Evolutionary conservation across 1,139 yeast genomes (phyloP).

Genomic region (Yamadazyma conglobata): DNA sequence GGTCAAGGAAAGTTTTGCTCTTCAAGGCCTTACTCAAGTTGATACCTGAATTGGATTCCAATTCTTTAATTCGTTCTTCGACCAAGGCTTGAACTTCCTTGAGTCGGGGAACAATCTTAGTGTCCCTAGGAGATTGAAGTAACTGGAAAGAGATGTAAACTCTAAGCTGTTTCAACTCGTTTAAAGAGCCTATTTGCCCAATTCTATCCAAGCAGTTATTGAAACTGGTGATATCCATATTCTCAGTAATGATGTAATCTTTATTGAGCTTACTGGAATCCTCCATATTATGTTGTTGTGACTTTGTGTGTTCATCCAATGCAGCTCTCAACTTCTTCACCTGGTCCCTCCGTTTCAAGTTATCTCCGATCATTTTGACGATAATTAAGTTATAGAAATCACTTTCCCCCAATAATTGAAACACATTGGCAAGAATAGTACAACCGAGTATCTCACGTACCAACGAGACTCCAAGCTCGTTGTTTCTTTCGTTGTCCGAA

Average conservation of each 20-base stretch:
- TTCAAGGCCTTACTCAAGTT: constrained; percentile 9
- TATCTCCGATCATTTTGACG: constrained; percentile 58
- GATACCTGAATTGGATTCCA: constrained; percentile 10
- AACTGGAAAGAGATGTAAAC: constrained; percentile 19
- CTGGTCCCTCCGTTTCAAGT: constrained; percentile 70
- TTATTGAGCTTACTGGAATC: constrained; percentile 8
- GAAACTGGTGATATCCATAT: constrained; percentile 34
- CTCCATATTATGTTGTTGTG: constrained; percentile 2
- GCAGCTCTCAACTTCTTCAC: constrained; percentile 72
- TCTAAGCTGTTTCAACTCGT: constrained; percentile 23
- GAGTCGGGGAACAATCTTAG: constrained; percentile 10
- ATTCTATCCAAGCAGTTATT: constrained; percentile 38
- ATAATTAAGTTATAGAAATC: constrained; percentile 73
- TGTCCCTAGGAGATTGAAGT: constrained; percentile 10
- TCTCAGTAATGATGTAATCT: constrained; percentile 17
- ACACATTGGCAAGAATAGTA: constrained; percentile 43
- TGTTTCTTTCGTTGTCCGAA: constrained; percentile 45
- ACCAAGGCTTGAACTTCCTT: constrained; percentile 14
- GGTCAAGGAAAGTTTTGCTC: constrained; percentile 20
- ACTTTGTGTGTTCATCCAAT: constrained; percentile 59
- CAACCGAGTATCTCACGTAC: constrained; percentile 63
- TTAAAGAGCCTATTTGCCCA: constrained; percentile 14
- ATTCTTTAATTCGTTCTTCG: constrained; percentile 9
- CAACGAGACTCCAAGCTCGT: constrained; percentile 48
- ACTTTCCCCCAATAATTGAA: constrained; percentile 61